Evolutionary conservation across 345 rosid genomes (phyloP), one percentile per base, ranked within the genome.

Genomic region (Melastoma malabathricum): DNA sequence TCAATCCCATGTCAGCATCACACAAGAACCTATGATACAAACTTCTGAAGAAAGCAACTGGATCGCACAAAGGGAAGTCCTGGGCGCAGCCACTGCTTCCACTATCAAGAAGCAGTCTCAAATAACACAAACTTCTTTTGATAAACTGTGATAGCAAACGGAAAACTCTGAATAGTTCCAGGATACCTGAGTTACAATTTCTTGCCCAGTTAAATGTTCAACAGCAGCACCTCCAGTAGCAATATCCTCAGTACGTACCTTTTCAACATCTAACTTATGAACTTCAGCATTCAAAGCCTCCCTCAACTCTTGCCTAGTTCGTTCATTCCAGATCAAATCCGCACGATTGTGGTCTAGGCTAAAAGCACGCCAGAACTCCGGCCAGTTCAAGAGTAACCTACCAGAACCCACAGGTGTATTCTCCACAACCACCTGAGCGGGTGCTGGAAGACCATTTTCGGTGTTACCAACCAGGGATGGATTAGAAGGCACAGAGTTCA

Each of bases 321-420:
- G 97, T 64, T 92, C 99, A 49, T 92, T 92, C 99, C 97, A 92
- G 60, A 92, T 83, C 57, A 92, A 82, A 76, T 92, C 99, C 3
- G 99, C 99, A 67, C 99, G 96, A 69, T 92, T 84, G 72, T 87
- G 96, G 57, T 92, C 98, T 59, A 87, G 97, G 70, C 95, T 79
- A 70, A 92, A 87, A 59, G 97, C 98, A 59, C 93, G 79, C 98
- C 98, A 92, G 64, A 92, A 88, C 66, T 92, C 94, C 51, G 87
- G 80, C 98, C 98, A 92, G 66, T 92, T 92, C 52, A 82, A 73
- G 54, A 87, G 90, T 51, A 92, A 73, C 65, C 88, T 80, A 45
- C 98, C 97, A 17, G 95, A 87, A 64, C 98, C 98, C 57, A 92
- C 94, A 34, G 97, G 90, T 13, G 84, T 81, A 54, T 68, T 79